These are phyloP conservation scores for Sporothrix brasiliensis DNA, from an alignment of 2,329 filamentous ascomycete species.

Conservation along the genomic window DNA sequence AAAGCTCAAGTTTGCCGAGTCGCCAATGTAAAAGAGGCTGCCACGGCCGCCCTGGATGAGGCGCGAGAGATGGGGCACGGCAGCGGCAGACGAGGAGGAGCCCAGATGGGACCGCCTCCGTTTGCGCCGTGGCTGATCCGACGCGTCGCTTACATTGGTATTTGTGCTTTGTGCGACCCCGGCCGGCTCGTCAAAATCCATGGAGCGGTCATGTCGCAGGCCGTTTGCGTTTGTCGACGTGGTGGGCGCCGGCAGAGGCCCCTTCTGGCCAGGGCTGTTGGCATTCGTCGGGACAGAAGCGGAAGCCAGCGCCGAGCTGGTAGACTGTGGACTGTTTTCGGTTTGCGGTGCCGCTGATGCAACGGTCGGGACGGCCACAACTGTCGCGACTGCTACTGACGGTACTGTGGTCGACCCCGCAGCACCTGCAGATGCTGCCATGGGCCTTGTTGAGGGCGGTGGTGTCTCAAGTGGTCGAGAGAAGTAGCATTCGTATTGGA, in stretches of 20 bases:
- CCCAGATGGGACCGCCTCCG: slow-evolving; percentile 24
- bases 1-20: slow-evolving; percentile 44
- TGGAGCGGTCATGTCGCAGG: slow-evolving; percentile 23
- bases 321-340: slow-evolving; percentile 24
- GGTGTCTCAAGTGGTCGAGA: slow-evolving; percentile 26
- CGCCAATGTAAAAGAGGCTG: slow-evolving; percentile 46
- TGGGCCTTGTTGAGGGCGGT: slow-evolving; percentile 2
- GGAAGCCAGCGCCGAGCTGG: slow-evolving; percentile 19
- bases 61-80: slow-evolving; percentile 39
- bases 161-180: neutral
- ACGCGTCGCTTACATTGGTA: neutral
- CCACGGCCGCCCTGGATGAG: slow-evolving; percentile 43
- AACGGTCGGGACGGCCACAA: neutral
- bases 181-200: slow-evolving; percentile 22
- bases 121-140: slow-evolving; percentile 26
- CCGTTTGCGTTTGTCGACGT: neutral
- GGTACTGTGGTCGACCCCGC: slow-evolving; percentile 1
- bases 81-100: slow-evolving; percentile 18
- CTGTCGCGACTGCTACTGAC: neutral
- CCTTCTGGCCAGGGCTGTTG: slow-evolving; percentile 27
- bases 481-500: slow-evolving; percentile 37
- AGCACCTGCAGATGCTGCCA: neutral
- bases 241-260: slow-evolving; percentile 20
- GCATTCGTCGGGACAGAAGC: neutral
- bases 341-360: slow-evolving; percentile 12